Evolutionary conservation across 805 yeast species (phyloP).

Genomic region (Tetrapisispora iriomotensis): DNA sequence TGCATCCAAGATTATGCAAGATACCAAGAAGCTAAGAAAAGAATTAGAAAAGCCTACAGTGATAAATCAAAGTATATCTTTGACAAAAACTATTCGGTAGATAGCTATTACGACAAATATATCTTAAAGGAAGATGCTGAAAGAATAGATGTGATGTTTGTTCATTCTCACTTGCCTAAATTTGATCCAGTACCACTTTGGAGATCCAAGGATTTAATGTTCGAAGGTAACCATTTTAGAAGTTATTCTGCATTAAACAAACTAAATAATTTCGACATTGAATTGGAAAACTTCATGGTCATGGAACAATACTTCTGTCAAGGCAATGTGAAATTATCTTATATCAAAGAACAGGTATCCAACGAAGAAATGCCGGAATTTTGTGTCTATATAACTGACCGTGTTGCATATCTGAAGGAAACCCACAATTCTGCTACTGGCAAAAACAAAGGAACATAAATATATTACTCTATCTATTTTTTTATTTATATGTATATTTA

Average conservation of each 20-base stretch:
- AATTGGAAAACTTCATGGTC: conserved; percentile 8
- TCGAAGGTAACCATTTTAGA: conserved; percentile 14
- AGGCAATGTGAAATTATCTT: conserved; percentile 11
- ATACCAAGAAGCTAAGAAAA: conserved; percentile 9
- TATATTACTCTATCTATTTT: no score
- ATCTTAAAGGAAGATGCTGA: conserved; percentile 7
- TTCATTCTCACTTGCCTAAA: conserved; percentile 35
- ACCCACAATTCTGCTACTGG: conserved; percentile 14
- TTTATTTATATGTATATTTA: neutral
- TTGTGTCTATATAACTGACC: conserved; percentile 18
- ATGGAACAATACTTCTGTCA: conserved; percentile 4
- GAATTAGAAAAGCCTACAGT: conserved; percentile 1
- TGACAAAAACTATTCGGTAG: conserved; percentile 7
- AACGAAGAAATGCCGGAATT: conserved; percentile 9
- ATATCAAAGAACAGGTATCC: conserved; percentile 10
- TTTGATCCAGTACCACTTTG: conserved; percentile 28
- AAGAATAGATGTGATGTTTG: conserved; percentile 25
- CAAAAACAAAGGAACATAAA: no score
- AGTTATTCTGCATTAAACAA: conserved; percentile 10
- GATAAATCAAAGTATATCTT: conserved; percentile 2
- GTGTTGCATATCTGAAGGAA: conserved; percentile 12
- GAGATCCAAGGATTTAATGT: conserved; percentile 11
- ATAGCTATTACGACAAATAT: conserved; percentile 6
- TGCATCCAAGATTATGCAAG: conserved; percentile 48
- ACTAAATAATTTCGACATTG: conserved; percentile 20